These are phyloP conservation scores for Astrothelium macrocarpum DNA, from an alignment of 495 filamentous ascomycete genomes.

Conservation along the genomic window DNA sequence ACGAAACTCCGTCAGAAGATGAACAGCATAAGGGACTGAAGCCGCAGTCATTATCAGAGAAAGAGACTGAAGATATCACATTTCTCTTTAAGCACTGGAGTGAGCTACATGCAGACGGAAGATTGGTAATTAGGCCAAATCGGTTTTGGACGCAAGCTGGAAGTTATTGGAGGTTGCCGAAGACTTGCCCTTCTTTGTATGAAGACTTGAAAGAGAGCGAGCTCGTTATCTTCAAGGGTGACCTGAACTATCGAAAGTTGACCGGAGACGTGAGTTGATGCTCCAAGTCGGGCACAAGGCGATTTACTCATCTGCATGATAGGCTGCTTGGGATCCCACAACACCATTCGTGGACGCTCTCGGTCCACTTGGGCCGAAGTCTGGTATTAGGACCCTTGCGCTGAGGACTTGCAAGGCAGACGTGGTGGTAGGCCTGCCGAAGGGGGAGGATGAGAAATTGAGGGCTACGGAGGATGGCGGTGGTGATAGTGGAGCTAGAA, in stretches of 20 bases:
- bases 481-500: conserved; percentile 58
- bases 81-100: conserved; percentile 81
- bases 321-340: conserved; percentile 79
- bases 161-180: conserved; percentile 77
- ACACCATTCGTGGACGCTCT: conserved; percentile 81
- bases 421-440: conserved; percentile 77
- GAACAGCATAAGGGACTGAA: conserved; percentile 44
- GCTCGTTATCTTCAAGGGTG: conserved; percentile 93
- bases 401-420: conserved; percentile 95
- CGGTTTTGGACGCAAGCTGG: conserved; percentile 80
- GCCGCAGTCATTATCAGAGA: conserved; percentile 50
- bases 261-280: conserved; percentile 65
- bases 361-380: conserved; percentile 71
- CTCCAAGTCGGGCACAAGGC: not conserved
- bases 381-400: conserved; percentile 70
- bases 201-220: conserved; percentile 76
- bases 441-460: conserved; percentile 72
- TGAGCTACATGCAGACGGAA: conserved; percentile 65
- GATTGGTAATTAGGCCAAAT: conserved; percentile 70
- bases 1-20: conserved; percentile 56
- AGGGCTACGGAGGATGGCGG: conserved; percentile 56
- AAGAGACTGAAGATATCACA: conserved; percentile 54
- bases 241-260: conserved; percentile 90
- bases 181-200: conserved; percentile 52
- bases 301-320: not conserved